Conservation (phyloP, 2,329 filamentous ascomycete genomes). For the Fusarium sp. region DNA sequence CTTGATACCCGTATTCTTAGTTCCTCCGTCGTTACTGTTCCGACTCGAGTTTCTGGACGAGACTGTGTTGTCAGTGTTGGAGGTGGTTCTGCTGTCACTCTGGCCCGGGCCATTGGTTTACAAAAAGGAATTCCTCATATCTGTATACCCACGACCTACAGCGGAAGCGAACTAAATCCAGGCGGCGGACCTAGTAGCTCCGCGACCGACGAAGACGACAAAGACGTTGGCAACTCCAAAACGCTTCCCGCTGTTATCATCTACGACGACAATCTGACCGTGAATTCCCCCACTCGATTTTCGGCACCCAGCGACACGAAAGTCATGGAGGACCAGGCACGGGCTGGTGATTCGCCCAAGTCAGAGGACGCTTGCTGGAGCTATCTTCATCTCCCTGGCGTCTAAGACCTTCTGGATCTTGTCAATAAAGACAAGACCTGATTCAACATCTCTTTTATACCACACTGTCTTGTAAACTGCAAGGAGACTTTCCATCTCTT, state of each 20-base stretch:
- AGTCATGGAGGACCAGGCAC: slow-evolving; percentile 35
- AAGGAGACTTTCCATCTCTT: slow-evolving; percentile 22
- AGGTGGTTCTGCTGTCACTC: slow-evolving; percentile 71
- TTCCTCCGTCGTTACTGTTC: slow-evolving; percentile 47
- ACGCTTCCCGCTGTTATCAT: slow-evolving; percentile 52
- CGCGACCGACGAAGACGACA: neutral
- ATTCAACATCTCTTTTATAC: slow-evolving; percentile 8
- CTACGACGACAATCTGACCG: slow-evolving; percentile 55
- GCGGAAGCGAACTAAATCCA: slow-evolving; percentile 66
- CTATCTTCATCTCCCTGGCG: slow-evolving; percentile 54
- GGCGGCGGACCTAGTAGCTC: slow-evolving; percentile 2
- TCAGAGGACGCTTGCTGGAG: slow-evolving; percentile 52
- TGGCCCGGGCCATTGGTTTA: slow-evolving; percentile 67
- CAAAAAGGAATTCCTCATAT: slow-evolving; percentile 68
- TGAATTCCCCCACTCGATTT: slow-evolving; percentile 45
- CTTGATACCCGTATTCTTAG: slow-evolving; percentile 52
- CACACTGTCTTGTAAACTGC: slow-evolving; percentile 20
- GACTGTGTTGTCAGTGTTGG: slow-evolving; percentile 73
- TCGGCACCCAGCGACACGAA: slow-evolving; percentile 46
- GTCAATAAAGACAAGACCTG: neutral
- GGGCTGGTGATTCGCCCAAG: slow-evolving; percentile 22
- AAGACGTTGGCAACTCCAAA: slow-evolving; percentile 2
- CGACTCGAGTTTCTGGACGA: slow-evolving; percentile 51
- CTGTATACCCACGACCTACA: slow-evolving; percentile 71
- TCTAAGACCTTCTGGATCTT: slow-evolving; percentile 40